These are phyloP conservation scores for Monosporascus sp. DNA, from an alignment of 2,329 filamentous ascomycete species.

Conservation along the genomic window DNA sequence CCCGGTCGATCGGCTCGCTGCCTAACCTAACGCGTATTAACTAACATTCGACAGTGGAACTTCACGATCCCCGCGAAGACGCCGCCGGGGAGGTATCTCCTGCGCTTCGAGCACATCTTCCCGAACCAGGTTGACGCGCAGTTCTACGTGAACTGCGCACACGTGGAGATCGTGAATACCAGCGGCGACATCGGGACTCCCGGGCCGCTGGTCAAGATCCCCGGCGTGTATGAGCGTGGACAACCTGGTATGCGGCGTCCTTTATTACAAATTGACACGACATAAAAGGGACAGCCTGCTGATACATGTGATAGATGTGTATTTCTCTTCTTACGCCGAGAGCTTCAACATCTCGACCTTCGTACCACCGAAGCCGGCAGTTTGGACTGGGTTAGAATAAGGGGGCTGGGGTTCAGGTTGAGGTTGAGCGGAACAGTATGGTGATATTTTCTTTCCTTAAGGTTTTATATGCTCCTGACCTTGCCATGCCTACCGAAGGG, in stretches of 20 bases:
- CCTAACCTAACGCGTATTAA: too few species aligned
- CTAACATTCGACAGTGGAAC: background rate
- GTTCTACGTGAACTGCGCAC: background rate
- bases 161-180: background rate
- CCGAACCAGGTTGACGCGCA: background rate
- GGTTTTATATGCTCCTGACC: too few species aligned
- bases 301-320: background rate
- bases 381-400: background rate
- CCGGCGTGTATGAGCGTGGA: background rate
- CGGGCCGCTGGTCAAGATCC: background rate
- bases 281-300: background rate
- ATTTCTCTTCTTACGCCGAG: background rate
- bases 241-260: background rate
- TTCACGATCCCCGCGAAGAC: background rate
- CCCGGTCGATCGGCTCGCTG: too few species aligned
- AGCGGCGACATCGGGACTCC: background rate
- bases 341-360: constrained; percentile 2
- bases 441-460: too few species aligned
- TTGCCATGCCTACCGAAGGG: too few species aligned
- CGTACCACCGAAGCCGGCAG: background rate
- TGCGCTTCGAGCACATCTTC: background rate
- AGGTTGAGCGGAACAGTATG: too few species aligned
- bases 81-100: background rate
- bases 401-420: too few species aligned
- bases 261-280: too few species aligned